Percentiles rank a stretch among this genome's conserved stretches.
Conservation (phyloP, 805 yeast genomes). For the Blastobotrys terrestris region DNA sequence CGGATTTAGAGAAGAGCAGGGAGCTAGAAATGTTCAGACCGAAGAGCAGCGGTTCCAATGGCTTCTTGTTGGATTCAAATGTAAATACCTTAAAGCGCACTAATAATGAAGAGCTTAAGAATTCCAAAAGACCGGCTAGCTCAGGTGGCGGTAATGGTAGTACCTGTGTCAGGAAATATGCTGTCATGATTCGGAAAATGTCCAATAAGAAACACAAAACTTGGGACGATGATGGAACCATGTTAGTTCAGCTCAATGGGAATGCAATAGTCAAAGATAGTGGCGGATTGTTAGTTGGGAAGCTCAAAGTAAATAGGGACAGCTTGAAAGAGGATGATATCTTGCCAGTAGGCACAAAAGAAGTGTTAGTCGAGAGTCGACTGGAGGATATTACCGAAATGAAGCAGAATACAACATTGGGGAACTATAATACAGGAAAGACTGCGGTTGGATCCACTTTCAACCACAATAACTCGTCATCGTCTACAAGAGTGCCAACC, state of each 20-base stretch:
- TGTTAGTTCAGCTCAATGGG: constrained; percentile 26
- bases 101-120: not conserved
- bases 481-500: no score
- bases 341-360: not conserved
- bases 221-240: constrained; percentile 90
- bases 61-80: not conserved
- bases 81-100: not conserved
- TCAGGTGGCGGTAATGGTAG: not conserved
- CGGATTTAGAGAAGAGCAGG: no score
- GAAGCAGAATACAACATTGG: not conserved
- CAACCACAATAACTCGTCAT: no score
- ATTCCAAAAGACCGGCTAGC: not conserved
- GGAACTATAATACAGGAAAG: no score
- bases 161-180: constrained; percentile 4
- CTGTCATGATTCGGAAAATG: constrained; percentile 62
- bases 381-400: not conserved
- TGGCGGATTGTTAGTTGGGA: constrained; percentile 13
- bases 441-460: no score
- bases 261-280: constrained; percentile 15
- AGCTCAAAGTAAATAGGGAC: not conserved
- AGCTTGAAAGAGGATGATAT: not conserved
- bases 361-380: not conserved
- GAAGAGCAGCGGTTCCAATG: not conserved
- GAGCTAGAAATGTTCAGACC: not conserved
- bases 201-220: constrained; percentile 76